Percentiles rank a stretch among this genome's conserved stretches.
Conservation (phyloP, 2,329 filamentous ascomycete genomes). For the Periglandula ipomoeae region DNA sequence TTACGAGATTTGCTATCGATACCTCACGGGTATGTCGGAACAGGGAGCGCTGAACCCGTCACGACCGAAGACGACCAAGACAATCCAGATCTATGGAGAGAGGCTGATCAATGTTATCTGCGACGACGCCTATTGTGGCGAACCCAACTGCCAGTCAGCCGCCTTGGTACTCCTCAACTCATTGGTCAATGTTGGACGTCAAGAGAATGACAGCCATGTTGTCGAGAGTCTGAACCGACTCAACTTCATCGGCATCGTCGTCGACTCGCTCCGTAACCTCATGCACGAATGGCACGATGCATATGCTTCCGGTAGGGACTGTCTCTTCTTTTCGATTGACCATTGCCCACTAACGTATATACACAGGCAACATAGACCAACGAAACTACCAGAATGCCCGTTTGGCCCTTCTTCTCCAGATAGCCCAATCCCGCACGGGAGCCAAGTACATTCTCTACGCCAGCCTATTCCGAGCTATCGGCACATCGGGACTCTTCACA, state of each 20-base stretch:
- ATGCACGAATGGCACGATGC: slow-evolving; percentile 60
- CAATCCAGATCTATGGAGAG: slow-evolving; percentile 60
- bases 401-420: slow-evolving; percentile 71
- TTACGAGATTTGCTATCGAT: slow-evolving; percentile 86
- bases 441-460: slow-evolving; percentile 82
- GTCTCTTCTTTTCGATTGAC: background rate
- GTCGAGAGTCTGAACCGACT: slow-evolving; percentile 72
- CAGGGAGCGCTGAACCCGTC: slow-evolving; percentile 38
- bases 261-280: slow-evolving; percentile 76
- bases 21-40: slow-evolving; percentile 61
- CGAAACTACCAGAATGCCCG: slow-evolving; percentile 57
- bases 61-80: slow-evolving; percentile 59
- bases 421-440: slow-evolving; percentile 76
- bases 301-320: slow-evolving; percentile 41
- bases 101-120: slow-evolving; percentile 78
- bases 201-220: slow-evolving; percentile 63
- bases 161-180: slow-evolving; percentile 77
- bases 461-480: slow-evolving; percentile 74
- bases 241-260: slow-evolving; percentile 84
- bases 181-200: slow-evolving; percentile 62
- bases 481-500: slow-evolving; percentile 74
- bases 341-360: slow-evolving; percentile 4
- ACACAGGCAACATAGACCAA: slow-evolving; percentile 30
- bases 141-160: slow-evolving; percentile 72
- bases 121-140: slow-evolving; percentile 84